Evolutionary conservation across 2,329 filamentous ascomycete species (phyloP).

Genomic region (Sporothrix dimorphospora): DNA sequence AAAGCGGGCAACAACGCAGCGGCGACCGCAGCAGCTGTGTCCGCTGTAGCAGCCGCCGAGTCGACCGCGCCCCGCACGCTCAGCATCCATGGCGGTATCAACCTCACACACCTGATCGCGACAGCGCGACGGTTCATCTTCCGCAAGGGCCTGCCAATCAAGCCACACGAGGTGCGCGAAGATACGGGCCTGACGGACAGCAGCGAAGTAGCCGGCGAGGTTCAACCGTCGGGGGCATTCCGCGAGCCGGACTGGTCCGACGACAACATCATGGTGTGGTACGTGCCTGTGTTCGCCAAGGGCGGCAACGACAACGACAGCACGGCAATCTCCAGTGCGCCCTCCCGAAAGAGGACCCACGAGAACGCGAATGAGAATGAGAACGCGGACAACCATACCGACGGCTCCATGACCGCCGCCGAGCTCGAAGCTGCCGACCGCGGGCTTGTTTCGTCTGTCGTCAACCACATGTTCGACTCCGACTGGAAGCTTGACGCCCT

Average conservation of each 20-base stretch:
- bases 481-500: slow-evolving; percentile 74
- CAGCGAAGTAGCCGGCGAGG: neutral
- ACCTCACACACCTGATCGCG: slow-evolving; percentile 79
- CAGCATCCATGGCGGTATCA: slow-evolving; percentile 77
- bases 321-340: neutral
- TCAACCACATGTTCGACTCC: slow-evolving; percentile 80
- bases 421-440: slow-evolving; percentile 42
- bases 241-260: slow-evolving; percentile 76
- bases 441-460: slow-evolving; percentile 61
- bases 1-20: slow-evolving; percentile 16
- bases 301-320: slow-evolving; percentile 1
- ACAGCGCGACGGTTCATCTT: slow-evolving; percentile 84
- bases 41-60: neutral
- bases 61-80: slow-evolving; percentile 43
- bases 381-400: neutral
- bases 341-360: slow-evolving; percentile 42
- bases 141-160: slow-evolving; percentile 77
- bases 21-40: neutral
- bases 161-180: slow-evolving; percentile 65
- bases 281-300: slow-evolving; percentile 59
- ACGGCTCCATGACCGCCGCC: neutral
- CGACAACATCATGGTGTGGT: slow-evolving; percentile 80
- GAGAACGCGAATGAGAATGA: slow-evolving; percentile 35
- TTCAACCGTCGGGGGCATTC: neutral
- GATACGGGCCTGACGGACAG: slow-evolving; percentile 38